Conservation (phyloP, 2,329 filamentous ascomycete genomes). For the Trichoderma guizhouense region DNA sequence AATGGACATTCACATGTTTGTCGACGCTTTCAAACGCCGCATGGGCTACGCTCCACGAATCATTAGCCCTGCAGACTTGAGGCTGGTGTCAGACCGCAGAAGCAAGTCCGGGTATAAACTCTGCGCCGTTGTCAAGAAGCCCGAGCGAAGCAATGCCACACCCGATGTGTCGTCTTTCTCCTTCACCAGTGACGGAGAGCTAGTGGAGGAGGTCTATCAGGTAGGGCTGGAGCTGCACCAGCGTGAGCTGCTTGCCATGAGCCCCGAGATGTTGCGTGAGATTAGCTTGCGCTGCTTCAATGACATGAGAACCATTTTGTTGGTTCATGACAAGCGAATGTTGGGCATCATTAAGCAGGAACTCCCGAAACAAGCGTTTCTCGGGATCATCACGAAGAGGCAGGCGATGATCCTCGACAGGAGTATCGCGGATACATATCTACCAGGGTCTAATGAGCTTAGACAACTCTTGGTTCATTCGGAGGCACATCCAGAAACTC, state of each 20-base stretch:
- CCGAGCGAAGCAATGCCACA: neutral
- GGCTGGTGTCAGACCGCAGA: conserved; percentile 29
- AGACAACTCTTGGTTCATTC: conserved; percentile 21
- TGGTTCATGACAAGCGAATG: conserved; percentile 44
- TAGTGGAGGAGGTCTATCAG: conserved; percentile 35
- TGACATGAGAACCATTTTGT: conserved; percentile 38
- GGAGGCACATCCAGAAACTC: conserved; percentile 19
- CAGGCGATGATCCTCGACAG: conserved; percentile 28
- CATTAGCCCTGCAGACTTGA: conserved; percentile 33
- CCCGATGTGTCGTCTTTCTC: conserved; percentile 15
- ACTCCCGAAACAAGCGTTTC: conserved; percentile 26
- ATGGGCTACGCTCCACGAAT: conserved; percentile 33
- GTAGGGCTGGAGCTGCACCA: conserved; percentile 40
- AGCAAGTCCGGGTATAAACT: conserved; percentile 28
- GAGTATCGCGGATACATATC: conserved; percentile 34
- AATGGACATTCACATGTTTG: conserved; percentile 40
- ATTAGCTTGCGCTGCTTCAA: conserved; percentile 39
- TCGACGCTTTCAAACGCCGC: conserved; percentile 27
- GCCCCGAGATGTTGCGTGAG: conserved; percentile 33
- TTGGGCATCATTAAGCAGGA: conserved; percentile 38
- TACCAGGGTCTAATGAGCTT: conserved; percentile 31
- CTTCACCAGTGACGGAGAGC: conserved; percentile 24
- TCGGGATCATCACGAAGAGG: conserved; percentile 25
- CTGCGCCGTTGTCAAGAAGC: conserved; percentile 27
- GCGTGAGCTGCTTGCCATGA: conserved; percentile 33